phyloP scores from a whole-genome alignment of 2,329 filamentous ascomycete genomes.

The Rhexocercosporidium sp. region DNA sequence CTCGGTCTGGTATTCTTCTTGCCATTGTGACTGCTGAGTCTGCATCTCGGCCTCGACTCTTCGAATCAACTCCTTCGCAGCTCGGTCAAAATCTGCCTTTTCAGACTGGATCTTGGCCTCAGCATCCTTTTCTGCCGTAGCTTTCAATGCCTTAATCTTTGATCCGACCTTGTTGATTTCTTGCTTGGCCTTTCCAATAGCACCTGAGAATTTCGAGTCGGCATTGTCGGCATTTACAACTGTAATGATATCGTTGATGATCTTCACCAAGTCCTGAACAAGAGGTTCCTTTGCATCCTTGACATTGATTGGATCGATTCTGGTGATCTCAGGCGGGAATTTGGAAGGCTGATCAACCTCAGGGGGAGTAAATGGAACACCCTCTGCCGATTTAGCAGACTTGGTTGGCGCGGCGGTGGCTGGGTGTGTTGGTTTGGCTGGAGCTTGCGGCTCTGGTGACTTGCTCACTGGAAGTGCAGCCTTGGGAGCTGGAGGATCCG shows the following conservation, averaged over 20 bases:
- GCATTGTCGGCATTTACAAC: slow-evolving; percentile 89
- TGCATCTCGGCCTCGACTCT: slow-evolving; percentile 86
- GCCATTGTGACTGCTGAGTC: slow-evolving; percentile 81
- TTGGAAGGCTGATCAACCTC: slow-evolving; percentile 70
- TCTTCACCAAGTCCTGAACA: slow-evolving; percentile 91
- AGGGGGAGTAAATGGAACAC: slow-evolving; percentile 50
- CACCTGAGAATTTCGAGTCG: slow-evolving; percentile 75
- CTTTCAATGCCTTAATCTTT: slow-evolving; percentile 75
- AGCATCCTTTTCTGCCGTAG: slow-evolving; percentile 77
- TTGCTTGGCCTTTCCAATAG: slow-evolving; percentile 84
- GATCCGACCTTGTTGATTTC: slow-evolving; percentile 79
- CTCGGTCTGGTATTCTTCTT: slow-evolving; percentile 86
- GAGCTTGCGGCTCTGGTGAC: slow-evolving; percentile 32
- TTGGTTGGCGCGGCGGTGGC: slow-evolving; percentile 7
- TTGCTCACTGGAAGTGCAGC: slow-evolving; percentile 28
- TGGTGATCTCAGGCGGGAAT: slow-evolving; percentile 63
- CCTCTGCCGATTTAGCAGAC: slow-evolving; percentile 7
- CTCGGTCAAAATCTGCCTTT: slow-evolving; percentile 81
- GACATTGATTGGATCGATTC: slow-evolving; percentile 79
- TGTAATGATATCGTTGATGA: slow-evolving; percentile 94
- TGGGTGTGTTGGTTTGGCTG: slow-evolving; percentile 29
- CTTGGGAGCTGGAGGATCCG: slow-evolving; percentile 34
- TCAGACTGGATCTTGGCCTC: slow-evolving; percentile 61
- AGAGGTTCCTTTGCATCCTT: slow-evolving; percentile 81
- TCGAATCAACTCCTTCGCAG: slow-evolving; percentile 83